These are phyloP conservation scores for Ehretia macrophylla DNA, from an alignment of 257 asterid genomes.

Conservation along the genomic window DNA sequence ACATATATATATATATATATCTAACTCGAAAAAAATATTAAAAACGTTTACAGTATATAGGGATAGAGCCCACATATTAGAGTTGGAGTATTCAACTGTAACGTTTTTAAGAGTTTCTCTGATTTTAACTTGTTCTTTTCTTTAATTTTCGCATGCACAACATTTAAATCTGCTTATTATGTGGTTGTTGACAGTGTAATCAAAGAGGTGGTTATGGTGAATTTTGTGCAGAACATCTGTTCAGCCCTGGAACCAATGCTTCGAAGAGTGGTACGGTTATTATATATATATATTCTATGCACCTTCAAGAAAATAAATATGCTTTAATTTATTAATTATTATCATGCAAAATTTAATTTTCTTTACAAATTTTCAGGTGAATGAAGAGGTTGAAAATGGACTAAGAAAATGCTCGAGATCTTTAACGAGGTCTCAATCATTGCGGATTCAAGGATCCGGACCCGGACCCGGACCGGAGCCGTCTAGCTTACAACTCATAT, in stretches of 20 bases:
- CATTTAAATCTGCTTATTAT: no score
- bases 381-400: conserved; percentile 65
- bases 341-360: not conserved
- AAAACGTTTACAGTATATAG: no score
- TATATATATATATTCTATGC: no score
- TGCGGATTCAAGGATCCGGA: conserved; percentile 24
- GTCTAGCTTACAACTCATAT: conserved; percentile 23
- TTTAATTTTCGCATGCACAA: no score
- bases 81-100: no score
- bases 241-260: conserved; percentile 66
- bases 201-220: conserved; percentile 48
- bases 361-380: conserved; percentile 32
- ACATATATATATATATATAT: no score
- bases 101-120: no score
- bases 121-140: no score
- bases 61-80: no score
- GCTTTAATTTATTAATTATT: not conserved
- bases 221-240: conserved; percentile 52
- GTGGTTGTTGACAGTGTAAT: conserved; percentile 56
- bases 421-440: conserved; percentile 32
- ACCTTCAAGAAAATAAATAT: not conserved
- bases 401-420: conserved; percentile 26
- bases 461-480: no score
- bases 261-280: conserved; percentile 60
- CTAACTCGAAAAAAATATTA: no score